Base-by-base conservation (phyloP, 805 yeast genomes). In the Diddensiella transvaalensis region DNA sequence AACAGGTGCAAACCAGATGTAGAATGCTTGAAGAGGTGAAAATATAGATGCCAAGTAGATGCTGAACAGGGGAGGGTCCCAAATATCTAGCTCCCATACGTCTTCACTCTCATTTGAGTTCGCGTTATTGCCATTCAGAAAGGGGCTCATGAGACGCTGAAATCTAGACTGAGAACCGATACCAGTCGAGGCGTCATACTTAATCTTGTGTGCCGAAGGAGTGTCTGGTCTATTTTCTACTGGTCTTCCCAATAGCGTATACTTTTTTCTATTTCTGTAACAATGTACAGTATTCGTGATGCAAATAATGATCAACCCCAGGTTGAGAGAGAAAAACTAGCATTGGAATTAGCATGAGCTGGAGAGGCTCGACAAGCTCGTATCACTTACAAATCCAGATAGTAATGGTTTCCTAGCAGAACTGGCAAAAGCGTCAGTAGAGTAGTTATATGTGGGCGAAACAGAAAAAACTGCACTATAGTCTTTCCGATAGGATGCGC, bases 51-150 rank as follows among this genome's bases (percentile, higher is more conserved):
- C 71, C 2, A 84, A 55, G 42, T 70, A 65, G 3, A 83, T 67
- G 26, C 73, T 73, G 60, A 83, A 81, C 53, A 71, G 71, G 0
- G 83, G 74, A 0, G 91, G 91, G 38, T 72, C 70, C 95, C 95
- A 85, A 43, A 83, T 75, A 17, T 66, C 67, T 37, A 85, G 61
- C 49, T 78, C 76, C 79, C 84, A 83, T 1, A 55, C 32, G 11
- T 59, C 55, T 6, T 52, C 55, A 4, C 22, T 37, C 4, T 46
- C 44, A 13, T 42, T 32, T 5, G 47, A n/a, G 10, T n/a, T 29
- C 5, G 18, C 35, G 32, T n/a, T 22, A 33, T 18, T 17, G 19
- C 40, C 15, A 22, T 32, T 29, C 33, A 40, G 40, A 32, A 30
- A 23, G 8, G 37, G 29, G 18, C 11, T 22, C 39, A 37, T 21